Evolutionary conservation across 2,329 filamentous ascomycete species (phyloP), one percentile per base, ranked within the genome.

Genomic region (Trichocomaceae sp.): DNA sequence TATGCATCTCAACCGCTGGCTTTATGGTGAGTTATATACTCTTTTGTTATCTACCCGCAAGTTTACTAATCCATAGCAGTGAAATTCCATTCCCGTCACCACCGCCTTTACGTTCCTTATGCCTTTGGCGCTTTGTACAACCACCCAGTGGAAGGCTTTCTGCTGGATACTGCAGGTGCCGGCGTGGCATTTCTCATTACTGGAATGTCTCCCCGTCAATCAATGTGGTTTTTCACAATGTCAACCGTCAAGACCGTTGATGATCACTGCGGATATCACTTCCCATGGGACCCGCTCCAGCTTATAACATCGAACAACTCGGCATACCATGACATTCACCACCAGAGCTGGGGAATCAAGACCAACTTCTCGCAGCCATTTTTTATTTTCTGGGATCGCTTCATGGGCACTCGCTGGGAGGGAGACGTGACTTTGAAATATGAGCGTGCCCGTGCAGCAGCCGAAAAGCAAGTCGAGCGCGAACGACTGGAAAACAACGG

Each of bases 271-370:
- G 93, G 93, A 60, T 99, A 97, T 68, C 80, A 84, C n/a, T 85
- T 99, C 58, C 93, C 93, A 1, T 97, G 87, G 83, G 93, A 99
- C 70, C 92, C 92, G 2, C 78, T 97, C 52, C 91, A 96, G 78
- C 85, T 87, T 67, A 79, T 97, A 58, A 95, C 91, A 45, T 87
- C 87, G 69, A 97, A 99, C 78, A 96, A 97, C 63, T 92, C 93
- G 23, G 86, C 85, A 35, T 99, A 97, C 72, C 93, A 99, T 68
- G 93, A 99, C 67, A 92, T 99, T 57, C 93, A 99, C 73, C 93
- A 99, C 75, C 93, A 99, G 74, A 95, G 88, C 72, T 97, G 92
- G 91, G 93, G 93, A 55, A 96, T 99, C 79, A 99, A 97, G 66
- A 77, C 74, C 49, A 75, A 77, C 59, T 77, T 75, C 55, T 75